Evolutionary conservation across 116 monocot species (phyloP).

Genomic region (Posidonia oceanica): DNA sequence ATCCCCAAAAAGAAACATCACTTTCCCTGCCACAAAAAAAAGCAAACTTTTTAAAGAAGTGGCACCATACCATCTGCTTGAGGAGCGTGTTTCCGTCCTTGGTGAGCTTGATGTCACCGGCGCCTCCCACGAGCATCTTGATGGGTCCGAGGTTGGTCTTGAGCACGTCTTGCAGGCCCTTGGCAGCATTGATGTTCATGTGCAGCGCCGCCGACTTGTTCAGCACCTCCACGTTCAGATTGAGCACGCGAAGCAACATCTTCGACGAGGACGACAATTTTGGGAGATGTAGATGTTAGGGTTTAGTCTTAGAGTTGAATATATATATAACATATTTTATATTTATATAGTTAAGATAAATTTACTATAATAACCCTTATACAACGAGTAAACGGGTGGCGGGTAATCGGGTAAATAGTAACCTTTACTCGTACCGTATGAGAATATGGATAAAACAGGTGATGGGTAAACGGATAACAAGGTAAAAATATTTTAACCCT

Average conservation of each 20-base stretch:
- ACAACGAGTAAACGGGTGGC: too few species aligned
- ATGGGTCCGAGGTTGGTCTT: slow-evolving; percentile 99
- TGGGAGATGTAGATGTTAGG: too few species aligned
- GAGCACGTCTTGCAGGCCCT: slow-evolving; percentile 94
- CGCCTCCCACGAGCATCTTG: slow-evolving; percentile 98
- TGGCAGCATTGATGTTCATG: slow-evolving; percentile 99
- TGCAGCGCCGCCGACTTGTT: slow-evolving; percentile 97
- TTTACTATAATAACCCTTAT: too few species aligned
- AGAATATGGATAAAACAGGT: too few species aligned
- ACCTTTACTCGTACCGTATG: too few species aligned
- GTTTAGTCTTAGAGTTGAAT: too few species aligned
- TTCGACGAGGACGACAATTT: not conserved
- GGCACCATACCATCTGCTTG: slow-evolving; percentile 72
- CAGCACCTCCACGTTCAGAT: slow-evolving; percentile 96
- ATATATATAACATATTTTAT: too few species aligned
- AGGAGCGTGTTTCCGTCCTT: slow-evolving; percentile 98
- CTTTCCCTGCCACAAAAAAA: too few species aligned
- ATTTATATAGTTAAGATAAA: too few species aligned
- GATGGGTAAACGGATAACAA: too few species aligned
- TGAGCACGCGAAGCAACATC: slow-evolving; percentile 88
- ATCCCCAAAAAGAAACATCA: not conserved
- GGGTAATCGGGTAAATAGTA: too few species aligned
- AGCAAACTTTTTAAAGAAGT: not conserved
- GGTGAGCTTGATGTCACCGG: slow-evolving; percentile 95
- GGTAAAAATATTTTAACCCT: too few species aligned